These are phyloP conservation scores for Lachnum nothofagi DNA, from an alignment of 2,329 filamentous ascomycete species.

Conservation along the genomic window DNA sequence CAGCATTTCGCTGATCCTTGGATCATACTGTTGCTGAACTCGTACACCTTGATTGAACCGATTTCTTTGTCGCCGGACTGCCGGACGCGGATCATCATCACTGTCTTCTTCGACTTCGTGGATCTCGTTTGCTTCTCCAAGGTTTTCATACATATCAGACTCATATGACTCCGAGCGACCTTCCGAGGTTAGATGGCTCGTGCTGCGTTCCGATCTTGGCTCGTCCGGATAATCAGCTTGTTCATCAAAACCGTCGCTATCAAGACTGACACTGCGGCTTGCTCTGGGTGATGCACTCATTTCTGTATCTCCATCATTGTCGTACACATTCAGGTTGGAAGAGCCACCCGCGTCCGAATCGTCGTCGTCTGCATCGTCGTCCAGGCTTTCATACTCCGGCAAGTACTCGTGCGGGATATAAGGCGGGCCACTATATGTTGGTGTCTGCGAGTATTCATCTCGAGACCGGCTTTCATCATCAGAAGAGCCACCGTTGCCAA, in stretches of 20 bases:
- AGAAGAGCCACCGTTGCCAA: conserved; percentile 22
- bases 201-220: conserved; percentile 10
- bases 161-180: conserved; percentile 1
- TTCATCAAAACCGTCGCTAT: conserved; percentile 3
- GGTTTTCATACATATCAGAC: conserved; percentile 13
- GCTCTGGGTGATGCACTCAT: conserved; percentile 29
- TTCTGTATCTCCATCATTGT: conserved; percentile 34
- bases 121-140: conserved; percentile 25
- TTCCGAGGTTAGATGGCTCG: conserved; percentile 6
- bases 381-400: conserved; percentile 6
- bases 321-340: conserved; percentile 21
- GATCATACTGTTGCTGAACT: conserved; percentile 28
- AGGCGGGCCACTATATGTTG: conserved; percentile 9
- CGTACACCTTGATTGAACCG: conserved; percentile 7
- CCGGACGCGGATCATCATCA: conserved; percentile 24
- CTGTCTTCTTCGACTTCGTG: conserved; percentile 25
- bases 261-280: conserved; percentile 12
- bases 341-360: conserved; percentile 18
- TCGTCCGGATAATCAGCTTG: conserved; percentile 4
- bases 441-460: conserved; percentile 22
- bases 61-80: conserved; percentile 20
- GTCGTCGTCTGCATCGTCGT: conserved; percentile 22
- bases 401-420: conserved; percentile 10
- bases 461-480: conserved; percentile 24
- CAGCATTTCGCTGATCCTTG: conserved; percentile 31